Evolutionary conservation across 495 filamentous ascomycete genomes (phyloP).

Genomic region (Acidomyces sp.): DNA sequence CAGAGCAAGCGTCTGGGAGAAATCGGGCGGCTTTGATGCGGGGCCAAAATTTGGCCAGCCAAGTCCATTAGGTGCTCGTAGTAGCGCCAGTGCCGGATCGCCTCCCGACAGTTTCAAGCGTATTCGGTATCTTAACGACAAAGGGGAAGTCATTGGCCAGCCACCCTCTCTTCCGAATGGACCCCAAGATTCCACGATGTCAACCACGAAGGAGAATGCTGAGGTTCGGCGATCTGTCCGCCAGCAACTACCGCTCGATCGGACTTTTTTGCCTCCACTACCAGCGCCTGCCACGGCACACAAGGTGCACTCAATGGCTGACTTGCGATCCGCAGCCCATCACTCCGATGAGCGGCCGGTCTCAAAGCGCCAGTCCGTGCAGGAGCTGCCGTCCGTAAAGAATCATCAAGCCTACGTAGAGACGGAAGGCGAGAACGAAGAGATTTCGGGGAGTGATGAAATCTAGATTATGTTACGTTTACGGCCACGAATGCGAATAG

Average conservation of each 20-base stretch:
- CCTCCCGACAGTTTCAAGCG: neutral
- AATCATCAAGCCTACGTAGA: slow-evolving; percentile 13
- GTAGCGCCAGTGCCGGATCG: neutral
- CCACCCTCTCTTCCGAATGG: no score
- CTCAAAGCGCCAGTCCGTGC: slow-evolving; percentile 9
- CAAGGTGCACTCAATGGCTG: slow-evolving; percentile 6
- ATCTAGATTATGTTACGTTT: no score
- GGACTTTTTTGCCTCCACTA: slow-evolving; percentile 5
- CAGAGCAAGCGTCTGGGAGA: slow-evolving; percentile 2
- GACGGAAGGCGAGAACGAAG: slow-evolving; percentile 15
- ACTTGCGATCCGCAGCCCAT: slow-evolving; percentile 1
- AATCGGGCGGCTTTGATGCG: neutral
- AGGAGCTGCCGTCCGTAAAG: slow-evolving; percentile 1
- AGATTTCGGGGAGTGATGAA: neutral
- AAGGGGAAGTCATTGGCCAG: no score
- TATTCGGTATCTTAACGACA: neutral
- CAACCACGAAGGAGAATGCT: neutral
- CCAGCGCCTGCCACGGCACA: slow-evolving; percentile 6
- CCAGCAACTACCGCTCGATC: slow-evolving; percentile 1
- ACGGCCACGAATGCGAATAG: no score
- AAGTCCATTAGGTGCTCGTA: slow-evolving; percentile 2
- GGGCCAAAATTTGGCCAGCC: slow-evolving; percentile 4
- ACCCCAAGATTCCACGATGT: no score
- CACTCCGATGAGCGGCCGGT: neutral
- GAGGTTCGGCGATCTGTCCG: neutral